Percentiles rank a stretch among this genome's conserved stretches.
These are phyloP conservation scores for Gossypium laxum DNA, from an alignment of 441 rosid species.

Conservation along the genomic window DNA sequence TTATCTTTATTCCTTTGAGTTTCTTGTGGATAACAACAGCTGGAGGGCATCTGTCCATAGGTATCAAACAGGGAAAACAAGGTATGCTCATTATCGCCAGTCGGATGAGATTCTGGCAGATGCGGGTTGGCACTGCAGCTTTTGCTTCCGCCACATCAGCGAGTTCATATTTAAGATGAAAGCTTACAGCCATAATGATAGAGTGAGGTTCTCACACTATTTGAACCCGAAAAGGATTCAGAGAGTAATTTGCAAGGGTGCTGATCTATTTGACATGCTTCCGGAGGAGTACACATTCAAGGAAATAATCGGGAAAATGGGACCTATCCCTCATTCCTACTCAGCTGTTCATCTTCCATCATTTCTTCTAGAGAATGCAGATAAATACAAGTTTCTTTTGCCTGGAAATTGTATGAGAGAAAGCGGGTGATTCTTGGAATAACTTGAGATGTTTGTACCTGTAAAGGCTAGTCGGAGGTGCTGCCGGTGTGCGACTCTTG, in stretches of 20 bases:
- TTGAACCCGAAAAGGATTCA: conserved; percentile 79
- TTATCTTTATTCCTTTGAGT: conserved; percentile 84
- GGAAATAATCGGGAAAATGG: conserved; percentile 91
- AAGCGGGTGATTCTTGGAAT: conserved; percentile 29
- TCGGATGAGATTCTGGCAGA: conserved; percentile 67
- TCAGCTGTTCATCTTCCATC: conserved; percentile 92
- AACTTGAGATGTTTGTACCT: conserved; percentile 6
- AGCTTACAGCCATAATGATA: conserved; percentile 84
- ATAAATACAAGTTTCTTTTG: conserved; percentile 64
- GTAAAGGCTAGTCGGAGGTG: conserved; percentile 21
- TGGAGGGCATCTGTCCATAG: conserved; percentile 89
- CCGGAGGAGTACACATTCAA: conserved; percentile 90
- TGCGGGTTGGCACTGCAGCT: conserved; percentile 39
- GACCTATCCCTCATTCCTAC: conserved; percentile 91
- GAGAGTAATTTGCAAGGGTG: conserved; percentile 72
- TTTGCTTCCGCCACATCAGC: conserved; percentile 68
- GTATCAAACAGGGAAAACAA: conserved; percentile 61
- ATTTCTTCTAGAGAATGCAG: conserved; percentile 68
- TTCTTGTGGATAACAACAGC: conserved; percentile 67
- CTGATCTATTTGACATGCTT: conserved; percentile 85
- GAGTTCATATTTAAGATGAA: conserved; percentile 90
- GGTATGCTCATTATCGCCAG: conserved; percentile 88
- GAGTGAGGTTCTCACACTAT: conserved; percentile 73
- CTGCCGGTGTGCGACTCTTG: conserved; percentile 19
- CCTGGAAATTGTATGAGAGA: conserved; percentile 79